phyloP scores from a whole-genome alignment of 1,139 yeast genomes.

The Nakaseomyces kungkrabaensis region DNA sequence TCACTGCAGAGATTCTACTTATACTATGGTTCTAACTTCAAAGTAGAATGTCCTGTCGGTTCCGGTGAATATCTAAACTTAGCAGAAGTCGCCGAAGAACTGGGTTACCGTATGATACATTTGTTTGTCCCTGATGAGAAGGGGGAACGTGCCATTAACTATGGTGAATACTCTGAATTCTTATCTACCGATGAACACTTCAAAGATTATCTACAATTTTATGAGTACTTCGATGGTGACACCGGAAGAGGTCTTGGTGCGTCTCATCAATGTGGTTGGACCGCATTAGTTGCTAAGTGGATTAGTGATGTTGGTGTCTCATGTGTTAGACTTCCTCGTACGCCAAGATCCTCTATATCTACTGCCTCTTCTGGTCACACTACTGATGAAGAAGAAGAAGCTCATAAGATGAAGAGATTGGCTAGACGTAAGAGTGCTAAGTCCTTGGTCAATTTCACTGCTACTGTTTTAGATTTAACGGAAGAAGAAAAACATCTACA shows the following conservation, averaged over 20 bases:
- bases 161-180: slow-evolving; percentile 43
- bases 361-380: slow-evolving; percentile 10
- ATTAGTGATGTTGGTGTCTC: slow-evolving; percentile 85
- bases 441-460: slow-evolving; percentile 57
- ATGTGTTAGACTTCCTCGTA: slow-evolving; percentile 41
- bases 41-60: slow-evolving; percentile 86
- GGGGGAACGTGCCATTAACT: slow-evolving; percentile 74
- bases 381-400: slow-evolving; percentile 9
- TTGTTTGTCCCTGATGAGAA: slow-evolving; percentile 63
- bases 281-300: slow-evolving; percentile 87
- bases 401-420: slow-evolving; percentile 29
- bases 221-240: slow-evolving; percentile 91
- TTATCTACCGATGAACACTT: slow-evolving; percentile 64
- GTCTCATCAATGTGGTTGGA: slow-evolving; percentile 96
- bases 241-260: slow-evolving; percentile 94
- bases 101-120: slow-evolving; percentile 79
- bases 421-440: slow-evolving; percentile 63
- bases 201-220: slow-evolving; percentile 70
- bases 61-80: slow-evolving; percentile 72
- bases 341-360: slow-evolving; percentile 32
- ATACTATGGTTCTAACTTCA: slow-evolving; percentile 80
- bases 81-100: slow-evolving; percentile 87
- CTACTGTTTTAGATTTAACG: slow-evolving; percentile 53
- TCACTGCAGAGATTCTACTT: slow-evolving; percentile 81
- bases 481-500: slow-evolving; percentile 42